These are phyloP conservation scores for Yamadazyma kanchanaburiensis DNA, from an alignment of 1,139 yeast species.

Conservation along the genomic window DNA sequence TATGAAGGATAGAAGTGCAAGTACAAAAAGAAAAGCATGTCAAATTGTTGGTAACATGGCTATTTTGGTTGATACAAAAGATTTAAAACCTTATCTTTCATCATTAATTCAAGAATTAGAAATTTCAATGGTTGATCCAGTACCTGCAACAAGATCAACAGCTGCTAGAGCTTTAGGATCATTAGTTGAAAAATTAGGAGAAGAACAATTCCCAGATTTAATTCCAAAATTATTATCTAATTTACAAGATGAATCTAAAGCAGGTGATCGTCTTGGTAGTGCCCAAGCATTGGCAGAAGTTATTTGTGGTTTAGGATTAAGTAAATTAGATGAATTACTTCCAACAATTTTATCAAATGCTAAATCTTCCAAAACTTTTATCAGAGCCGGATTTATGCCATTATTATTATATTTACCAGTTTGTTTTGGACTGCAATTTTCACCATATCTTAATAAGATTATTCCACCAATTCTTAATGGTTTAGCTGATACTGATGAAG, in stretches of 20 bases:
- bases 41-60: slow-evolving; percentile 99
- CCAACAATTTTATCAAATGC: slow-evolving; percentile 81
- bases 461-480: slow-evolving; percentile 91
- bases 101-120: slow-evolving; percentile 80
- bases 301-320: slow-evolving; percentile 82
- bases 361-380: slow-evolving; percentile 58
- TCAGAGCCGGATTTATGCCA: slow-evolving; percentile 94
- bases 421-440: slow-evolving; percentile 88
- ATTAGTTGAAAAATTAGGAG: slow-evolving; percentile 92
- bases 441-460: slow-evolving; percentile 81
- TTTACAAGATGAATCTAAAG: slow-evolving; percentile 72
- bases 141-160: slow-evolving; percentile 94
- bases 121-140: slow-evolving; percentile 97
- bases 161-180: slow-evolving; percentile 98
- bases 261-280: slow-evolving; percentile 94
- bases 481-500: slow-evolving; percentile 85
- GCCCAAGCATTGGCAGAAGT: slow-evolving; percentile 98
- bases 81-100: slow-evolving; percentile 78
- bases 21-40: slow-evolving; percentile 89
- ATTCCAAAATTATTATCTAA: slow-evolving; percentile 78
- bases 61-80: slow-evolving; percentile 84
- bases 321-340: slow-evolving; percentile 81
- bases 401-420: slow-evolving; percentile 86
- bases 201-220: slow-evolving; percentile 89
- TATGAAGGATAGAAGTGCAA: slow-evolving; percentile 89